A percentile compares a stretch with the other conserved stretches of the same genome.
Conservation (phyloP, 2,329 filamentous ascomycete species). For the Magnaporthiopsis incrustans region DNA sequence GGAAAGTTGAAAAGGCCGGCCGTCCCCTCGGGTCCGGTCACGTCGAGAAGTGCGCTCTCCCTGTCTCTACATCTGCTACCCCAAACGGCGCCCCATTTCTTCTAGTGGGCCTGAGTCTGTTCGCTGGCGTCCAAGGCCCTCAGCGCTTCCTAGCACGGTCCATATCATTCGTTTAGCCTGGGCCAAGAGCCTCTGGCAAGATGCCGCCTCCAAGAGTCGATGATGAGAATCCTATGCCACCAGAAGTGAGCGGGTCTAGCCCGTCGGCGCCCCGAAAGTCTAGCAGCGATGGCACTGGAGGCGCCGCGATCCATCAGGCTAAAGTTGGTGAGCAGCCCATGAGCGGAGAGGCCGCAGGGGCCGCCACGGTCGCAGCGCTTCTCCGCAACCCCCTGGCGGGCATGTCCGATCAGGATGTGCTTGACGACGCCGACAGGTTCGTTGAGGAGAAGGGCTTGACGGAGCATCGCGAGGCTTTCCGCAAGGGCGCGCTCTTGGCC, state of each 20-base stretch:
- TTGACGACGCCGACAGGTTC: neutral
- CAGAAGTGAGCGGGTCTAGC: neutral
- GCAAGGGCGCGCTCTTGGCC: constrained; percentile 3
- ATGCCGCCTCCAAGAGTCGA: constrained; percentile 4
- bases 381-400: constrained; percentile 3
- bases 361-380: neutral
- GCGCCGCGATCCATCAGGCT: neutral
- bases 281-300: neutral
- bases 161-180: neutral
- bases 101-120: neutral
- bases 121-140: neutral
- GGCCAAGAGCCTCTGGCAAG: neutral
- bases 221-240: constrained; percentile 3
- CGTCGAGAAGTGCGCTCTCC: neutral
- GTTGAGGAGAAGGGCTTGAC: constrained; percentile 4
- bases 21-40: neutral
- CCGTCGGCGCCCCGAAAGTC: neutral
- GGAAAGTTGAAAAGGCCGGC: neutral
- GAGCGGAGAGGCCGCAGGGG: neutral
- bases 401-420: neutral
- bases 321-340: neutral
- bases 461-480: constrained; percentile 1
- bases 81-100: neutral
- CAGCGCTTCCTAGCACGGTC: neutral
- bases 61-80: neutral